phyloP scores from a whole-genome alignment of 331 rosid species.

The Pyrus hybrid region DNA sequence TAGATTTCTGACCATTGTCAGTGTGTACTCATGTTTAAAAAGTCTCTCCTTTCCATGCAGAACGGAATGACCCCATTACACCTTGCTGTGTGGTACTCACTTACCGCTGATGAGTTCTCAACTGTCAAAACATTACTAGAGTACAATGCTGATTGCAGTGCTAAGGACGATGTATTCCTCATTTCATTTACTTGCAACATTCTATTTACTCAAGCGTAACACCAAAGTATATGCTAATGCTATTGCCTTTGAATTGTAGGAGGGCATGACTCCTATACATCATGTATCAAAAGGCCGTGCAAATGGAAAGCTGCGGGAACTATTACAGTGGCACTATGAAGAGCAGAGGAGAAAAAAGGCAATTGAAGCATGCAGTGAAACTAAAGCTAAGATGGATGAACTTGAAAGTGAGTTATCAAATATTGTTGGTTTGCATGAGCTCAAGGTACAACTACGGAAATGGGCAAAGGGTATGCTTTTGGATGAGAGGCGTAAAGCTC shows the following conservation, averaged over 20 bases:
- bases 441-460: conserved; percentile 67
- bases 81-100: conserved; percentile 95
- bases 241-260: conserved; percentile 48
- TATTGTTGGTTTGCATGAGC: conserved; percentile 83
- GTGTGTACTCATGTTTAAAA: conserved; percentile 14
- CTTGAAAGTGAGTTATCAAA: conserved; percentile 73
- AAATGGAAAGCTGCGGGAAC: conserved; percentile 53
- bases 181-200: background rate
- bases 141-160: conserved; percentile 83
- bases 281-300: conserved; percentile 80
- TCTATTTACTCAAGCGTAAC: background rate
- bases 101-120: conserved; percentile 59
- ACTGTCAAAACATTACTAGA: conserved; percentile 70
- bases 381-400: conserved; percentile 81
- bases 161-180: conserved; percentile 63
- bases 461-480: conserved; percentile 99
- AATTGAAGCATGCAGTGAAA: conserved; percentile 82
- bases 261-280: conserved; percentile 78
- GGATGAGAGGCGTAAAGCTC: conserved; percentile 96
- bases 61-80: conserved; percentile 98
- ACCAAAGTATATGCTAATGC: conserved; percentile 1
- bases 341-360: conserved; percentile 80
- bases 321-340: conserved; percentile 52
- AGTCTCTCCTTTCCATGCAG: conserved; percentile 40
- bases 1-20: background rate